Base-by-base conservation (phyloP, 192 early-diverging fungal genomes). In the Coemansia sp. region DNA sequence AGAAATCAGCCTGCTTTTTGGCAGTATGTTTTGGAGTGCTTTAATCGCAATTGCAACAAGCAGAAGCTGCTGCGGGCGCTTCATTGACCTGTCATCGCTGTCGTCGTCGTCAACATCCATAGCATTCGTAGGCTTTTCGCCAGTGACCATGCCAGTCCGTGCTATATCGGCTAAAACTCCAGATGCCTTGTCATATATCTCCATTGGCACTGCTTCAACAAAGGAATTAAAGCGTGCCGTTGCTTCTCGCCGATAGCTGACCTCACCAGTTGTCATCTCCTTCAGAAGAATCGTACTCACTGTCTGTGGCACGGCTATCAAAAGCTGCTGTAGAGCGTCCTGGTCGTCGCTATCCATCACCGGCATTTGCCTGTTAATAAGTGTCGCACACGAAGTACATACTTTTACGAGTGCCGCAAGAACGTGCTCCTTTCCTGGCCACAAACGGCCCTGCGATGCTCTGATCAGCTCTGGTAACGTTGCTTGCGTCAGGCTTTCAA, bases 361-460 rank as follows among this genome's bases (percentile, higher is more conserved):
- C 18, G 31, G 13, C 31, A 13, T 31, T 18, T 57, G 55, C 55
- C 16, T 57, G 31, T 57, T 34, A 31, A 57, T 57, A 0, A 57
- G 18, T 0, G 43, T 18, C 13, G 61, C 57, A 18, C 63, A 53
- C 28, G 61, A 68, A 2, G 34, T 16, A 43, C 71, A 79, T 18
- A 79, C 71, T 18, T 60, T 52, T 25, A 74, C 71, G 45, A 79
- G 58, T 12, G 71, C 61, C 9, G 60, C 77, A 15, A 79, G 52
- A 21, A 74, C 71, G 35, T 79, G 68, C 45, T 73, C 77, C 35
- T 74, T 79, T 7, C 77, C 77, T 0, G 77, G 71, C 77, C 77
- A 79, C 55, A 67, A 29, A 58, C 68, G 59, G 34, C 77, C 77
- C 37, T 63, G 71, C 37, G 62, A 57, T 8, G 77, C 68, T 7